Evolutionary conservation across 2,329 filamentous ascomycete species (phyloP), one percentile per base, ranked within the genome.

Genomic region (Aquanectria penicillioides): DNA sequence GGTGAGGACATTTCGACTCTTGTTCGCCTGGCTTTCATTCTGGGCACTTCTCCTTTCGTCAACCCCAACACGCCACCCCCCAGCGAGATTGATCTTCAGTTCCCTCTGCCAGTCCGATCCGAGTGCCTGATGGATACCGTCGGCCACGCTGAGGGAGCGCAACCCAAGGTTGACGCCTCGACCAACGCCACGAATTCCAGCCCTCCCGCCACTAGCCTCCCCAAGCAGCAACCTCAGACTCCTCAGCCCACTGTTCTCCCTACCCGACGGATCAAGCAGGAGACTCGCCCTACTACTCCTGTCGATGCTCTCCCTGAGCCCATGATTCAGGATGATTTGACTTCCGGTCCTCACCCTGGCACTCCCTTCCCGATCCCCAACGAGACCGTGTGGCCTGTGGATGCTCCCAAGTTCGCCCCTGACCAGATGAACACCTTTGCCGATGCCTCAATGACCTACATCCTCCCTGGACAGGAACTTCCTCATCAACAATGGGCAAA

Each of bases 21-120:
- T n/a, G 76, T 81, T 18, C 77, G 78, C 31, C 69, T 78, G 37
- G 77, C 78, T 20, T 80, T 77, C 52, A 78, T 79, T 10, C 74
- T 81, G 2, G 78, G 78, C 36, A 79, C 75, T 26, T 73, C 75
- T 9, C 77, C 77, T 2, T 78, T 77, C 52, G 76, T 73, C 12
- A 73, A 69, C 12, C 68, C 69, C 17, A 70, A 62, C 51, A 76
- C 74, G 11, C 75, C 76, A 5, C 76, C 76, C 17, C 76, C 75
- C 6, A 71, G 69, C 54, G 75, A 78, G 60, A 75, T 78, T 41
- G 76, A 78, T 46, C 51, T 72, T 33, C 75, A 77, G 65, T 78
- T 78, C 62, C 68, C 75, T 52, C 69, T 77, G 28, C 76, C 76
- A 5, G 71, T 73, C 53, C 71, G 74, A 52, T 75, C 71, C 41